Percentiles rank a stretch among this genome's conserved stretches.
Conservation (phyloP, 176 grass and related monocot species). For the Oryza coarctata region DNA sequence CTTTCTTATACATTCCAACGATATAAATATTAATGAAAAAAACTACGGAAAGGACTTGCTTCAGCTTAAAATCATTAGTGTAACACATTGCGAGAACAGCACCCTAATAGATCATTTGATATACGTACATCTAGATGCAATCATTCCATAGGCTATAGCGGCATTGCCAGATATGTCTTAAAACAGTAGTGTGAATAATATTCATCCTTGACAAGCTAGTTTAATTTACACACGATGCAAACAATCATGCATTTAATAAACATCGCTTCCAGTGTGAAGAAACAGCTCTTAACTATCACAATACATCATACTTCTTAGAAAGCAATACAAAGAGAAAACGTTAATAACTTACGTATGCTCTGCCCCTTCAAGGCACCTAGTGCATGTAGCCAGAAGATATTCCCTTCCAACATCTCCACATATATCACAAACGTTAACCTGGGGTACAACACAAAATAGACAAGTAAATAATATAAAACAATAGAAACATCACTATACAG, state of each 20-base stretch:
- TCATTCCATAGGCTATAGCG: neutral
- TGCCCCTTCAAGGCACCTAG: conserved; percentile 86
- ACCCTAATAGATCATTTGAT: conserved; percentile 14
- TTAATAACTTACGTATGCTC: conserved; percentile 89
- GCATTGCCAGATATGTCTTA: neutral
- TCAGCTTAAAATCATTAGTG: neutral
- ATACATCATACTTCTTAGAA: neutral
- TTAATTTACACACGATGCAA: neutral
- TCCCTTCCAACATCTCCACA: conserved; percentile 95
- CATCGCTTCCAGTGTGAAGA: conserved; percentile 28
- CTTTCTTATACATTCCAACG: conserved; percentile 8
- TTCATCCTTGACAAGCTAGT: neutral
- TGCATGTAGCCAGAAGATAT: conserved; percentile 88
- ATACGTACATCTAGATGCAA: neutral
- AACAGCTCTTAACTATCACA: neutral
- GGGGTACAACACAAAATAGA: conserved; percentile 25
- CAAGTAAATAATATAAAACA: conserved; percentile 29
- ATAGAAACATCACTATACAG: neutral
- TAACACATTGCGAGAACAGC: neutral
- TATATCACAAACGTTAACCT: conserved; percentile 99
- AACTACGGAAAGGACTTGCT: neutral
- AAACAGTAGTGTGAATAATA: neutral
- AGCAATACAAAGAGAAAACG: conserved; percentile 1
- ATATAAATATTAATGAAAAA: conserved; percentile 16
- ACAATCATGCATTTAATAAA: neutral